Conservation (phyloP, 805 yeast genomes). For the Yarrowia divulgata region DNA sequence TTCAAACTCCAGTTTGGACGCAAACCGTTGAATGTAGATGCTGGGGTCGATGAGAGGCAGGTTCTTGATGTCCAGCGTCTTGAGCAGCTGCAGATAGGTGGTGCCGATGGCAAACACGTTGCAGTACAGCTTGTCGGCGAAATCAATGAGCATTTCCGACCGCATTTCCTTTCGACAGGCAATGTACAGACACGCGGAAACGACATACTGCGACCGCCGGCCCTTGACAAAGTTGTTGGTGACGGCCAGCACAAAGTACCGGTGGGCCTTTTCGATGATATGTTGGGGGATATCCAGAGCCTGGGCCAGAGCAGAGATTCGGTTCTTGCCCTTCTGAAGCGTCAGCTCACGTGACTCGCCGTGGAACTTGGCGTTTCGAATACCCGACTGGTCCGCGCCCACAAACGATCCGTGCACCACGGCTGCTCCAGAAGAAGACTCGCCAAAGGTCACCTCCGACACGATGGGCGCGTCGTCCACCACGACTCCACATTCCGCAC, state of each 20-base stretch:
- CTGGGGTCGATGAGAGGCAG: conserved; percentile 95
- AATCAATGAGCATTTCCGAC: conserved; percentile 95
- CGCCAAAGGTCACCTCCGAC: conserved; percentile 93
- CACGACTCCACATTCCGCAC: conserved; percentile 85
- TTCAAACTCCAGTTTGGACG: conserved; percentile 79
- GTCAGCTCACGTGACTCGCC: conserved; percentile 89
- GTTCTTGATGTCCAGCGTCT: conserved; percentile 74
- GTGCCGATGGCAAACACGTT: conserved; percentile 96
- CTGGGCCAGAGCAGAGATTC: conserved; percentile 79
- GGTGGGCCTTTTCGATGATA: conserved; percentile 83
- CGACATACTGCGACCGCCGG: conserved; percentile 92
- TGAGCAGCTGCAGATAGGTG: conserved; percentile 92
- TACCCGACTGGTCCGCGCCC: conserved; percentile 74
- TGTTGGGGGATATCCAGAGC: conserved; percentile 82
- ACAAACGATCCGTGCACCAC: conserved; percentile 94
- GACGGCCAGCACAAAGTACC: conserved; percentile 88
- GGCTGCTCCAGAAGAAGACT: conserved; percentile 91
- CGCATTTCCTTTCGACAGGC: conserved; percentile 93
- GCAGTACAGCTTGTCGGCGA: conserved; percentile 85
- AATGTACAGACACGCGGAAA: conserved; percentile 91
- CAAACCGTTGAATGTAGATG: conserved; percentile 90
- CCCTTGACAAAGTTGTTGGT: conserved; percentile 94
- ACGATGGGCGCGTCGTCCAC: conserved; percentile 93
- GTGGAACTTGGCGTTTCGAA: conserved; percentile 43
- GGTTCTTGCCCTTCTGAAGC: conserved; percentile 77